Evolutionary conservation across 345 rosid genomes (phyloP).

Genomic region (Arabis alpina): DNA sequence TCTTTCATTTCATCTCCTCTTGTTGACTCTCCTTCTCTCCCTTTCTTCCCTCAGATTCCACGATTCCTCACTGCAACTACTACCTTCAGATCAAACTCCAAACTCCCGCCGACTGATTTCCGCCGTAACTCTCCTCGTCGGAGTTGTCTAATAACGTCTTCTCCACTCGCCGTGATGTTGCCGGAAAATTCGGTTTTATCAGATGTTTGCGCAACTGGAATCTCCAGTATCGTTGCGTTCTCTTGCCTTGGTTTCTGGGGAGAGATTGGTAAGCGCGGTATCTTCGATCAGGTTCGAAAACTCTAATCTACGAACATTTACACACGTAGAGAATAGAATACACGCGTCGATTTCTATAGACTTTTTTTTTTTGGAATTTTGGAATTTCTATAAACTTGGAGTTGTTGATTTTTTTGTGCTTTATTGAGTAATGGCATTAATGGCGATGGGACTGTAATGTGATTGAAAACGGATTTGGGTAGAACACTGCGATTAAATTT

Average conservation of each 20-base stretch:
- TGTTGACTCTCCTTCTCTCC: slow-evolving; percentile 14
- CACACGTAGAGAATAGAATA: background rate
- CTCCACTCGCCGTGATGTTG: slow-evolving; percentile 44
- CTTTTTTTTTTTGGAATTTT: background rate
- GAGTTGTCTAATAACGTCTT: slow-evolving; percentile 13
- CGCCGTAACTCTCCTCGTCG: slow-evolving; percentile 32
- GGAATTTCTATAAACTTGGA: background rate
- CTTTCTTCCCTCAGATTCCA: slow-evolving; percentile 10
- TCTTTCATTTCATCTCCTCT: slow-evolving; percentile 20
- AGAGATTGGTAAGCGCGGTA: slow-evolving; percentile 64
- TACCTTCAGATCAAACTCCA: background rate
- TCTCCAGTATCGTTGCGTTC: slow-evolving; percentile 51
- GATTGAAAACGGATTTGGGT: slow-evolving; percentile 1
- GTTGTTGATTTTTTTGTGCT: slow-evolving; percentile 8
- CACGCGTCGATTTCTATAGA: background rate
- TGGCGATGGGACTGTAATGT: slow-evolving; percentile 8
- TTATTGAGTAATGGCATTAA: slow-evolving; percentile 33
- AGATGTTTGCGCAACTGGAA: slow-evolving; percentile 56
- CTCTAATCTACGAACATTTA: background rate
- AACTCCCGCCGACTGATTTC: background rate
- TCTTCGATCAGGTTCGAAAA: slow-evolving; percentile 61
- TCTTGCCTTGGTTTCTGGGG: slow-evolving; percentile 59
- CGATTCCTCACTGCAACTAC: slow-evolving; percentile 12
- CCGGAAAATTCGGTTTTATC: slow-evolving; percentile 57
- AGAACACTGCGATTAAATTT: background rate